Conservation (phyloP, 1,139 yeast species). For the Hemisphaericaspora subhashii region DNA sequence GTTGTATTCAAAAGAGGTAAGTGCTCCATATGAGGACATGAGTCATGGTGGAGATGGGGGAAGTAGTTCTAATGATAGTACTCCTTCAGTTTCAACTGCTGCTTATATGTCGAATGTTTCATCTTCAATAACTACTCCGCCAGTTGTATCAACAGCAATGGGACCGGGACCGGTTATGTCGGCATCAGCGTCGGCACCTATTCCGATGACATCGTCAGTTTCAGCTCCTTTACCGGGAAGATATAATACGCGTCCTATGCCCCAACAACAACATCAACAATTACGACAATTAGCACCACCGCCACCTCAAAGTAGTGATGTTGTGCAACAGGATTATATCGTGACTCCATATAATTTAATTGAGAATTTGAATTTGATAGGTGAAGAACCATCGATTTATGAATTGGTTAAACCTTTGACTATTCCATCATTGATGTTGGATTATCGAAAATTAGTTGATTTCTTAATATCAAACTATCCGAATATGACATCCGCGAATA, state of each 20-base stretch:
- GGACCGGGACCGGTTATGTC: not conserved
- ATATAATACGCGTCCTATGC: not conserved
- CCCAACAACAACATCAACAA: not conserved
- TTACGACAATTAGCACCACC: not conserved
- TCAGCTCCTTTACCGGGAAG: not conserved
- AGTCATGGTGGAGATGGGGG: not conserved
- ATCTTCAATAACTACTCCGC: not conserved
- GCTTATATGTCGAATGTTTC: not conserved
- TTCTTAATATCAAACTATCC: constrained; percentile 25
- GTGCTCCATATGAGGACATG: constrained; percentile 8
- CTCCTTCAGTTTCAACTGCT: constrained; percentile 2
- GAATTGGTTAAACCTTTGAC: constrained; percentile 30
- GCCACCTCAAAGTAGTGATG: constrained; percentile 7
- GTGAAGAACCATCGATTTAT: constrained; percentile 24
- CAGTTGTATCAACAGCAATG: not conserved
- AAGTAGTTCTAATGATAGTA: constrained; percentile 1
- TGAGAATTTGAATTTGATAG: constrained; percentile 22
- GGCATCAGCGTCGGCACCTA: not conserved
- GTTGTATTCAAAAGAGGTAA: constrained; percentile 8
- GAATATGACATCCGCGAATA: constrained; percentile 8
- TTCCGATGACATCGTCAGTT: not conserved
- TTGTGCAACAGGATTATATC: constrained; percentile 10
- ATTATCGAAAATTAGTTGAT: constrained; percentile 25
- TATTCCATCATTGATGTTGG: constrained; percentile 28
- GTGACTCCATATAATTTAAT: constrained; percentile 23